phyloP scores from a whole-genome alignment of 148 eudicot species.

The Rhododendron mucronatum region DNA sequence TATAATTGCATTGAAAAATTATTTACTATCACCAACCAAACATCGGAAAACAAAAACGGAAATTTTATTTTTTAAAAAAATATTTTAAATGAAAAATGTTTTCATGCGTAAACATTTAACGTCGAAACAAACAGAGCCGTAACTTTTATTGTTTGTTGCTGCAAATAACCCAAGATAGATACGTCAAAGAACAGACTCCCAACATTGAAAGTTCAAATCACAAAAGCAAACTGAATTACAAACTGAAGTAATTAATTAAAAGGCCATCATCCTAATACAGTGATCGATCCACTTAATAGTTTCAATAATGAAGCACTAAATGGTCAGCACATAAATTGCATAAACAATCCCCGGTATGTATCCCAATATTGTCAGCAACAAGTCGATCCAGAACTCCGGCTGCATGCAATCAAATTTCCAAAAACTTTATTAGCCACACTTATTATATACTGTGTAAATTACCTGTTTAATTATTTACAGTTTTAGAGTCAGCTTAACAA shows the following conservation, averaged over 20 bases:
- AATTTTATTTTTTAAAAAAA: too few species aligned
- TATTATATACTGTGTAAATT: too few species aligned
- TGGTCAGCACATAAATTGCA: neutral
- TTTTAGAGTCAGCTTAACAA: too few species aligned
- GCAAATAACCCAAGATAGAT: neutral
- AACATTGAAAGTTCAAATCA: neutral
- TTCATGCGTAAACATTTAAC: too few species aligned
- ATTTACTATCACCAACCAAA: too few species aligned
- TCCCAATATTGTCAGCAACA: constrained; percentile 5
- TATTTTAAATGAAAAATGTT: too few species aligned
- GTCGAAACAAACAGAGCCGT: too few species aligned
- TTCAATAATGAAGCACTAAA: neutral
- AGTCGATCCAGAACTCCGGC: constrained; percentile 1
- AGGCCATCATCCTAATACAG: neutral
- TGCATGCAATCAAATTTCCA: neutral
- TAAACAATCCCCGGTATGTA: constrained; percentile 3
- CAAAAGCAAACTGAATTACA: neutral
- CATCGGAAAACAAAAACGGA: too few species aligned
- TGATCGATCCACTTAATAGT: neutral
- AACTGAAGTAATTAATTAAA: neutral
- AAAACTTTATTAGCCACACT: neutral
- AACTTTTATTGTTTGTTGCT: neutral
- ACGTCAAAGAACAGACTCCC: neutral
- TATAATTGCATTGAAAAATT: too few species aligned
- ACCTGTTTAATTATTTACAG: too few species aligned